Conservation (phyloP, 2,329 filamentous ascomycete species). For the Fusarium subtropicale region DNA sequence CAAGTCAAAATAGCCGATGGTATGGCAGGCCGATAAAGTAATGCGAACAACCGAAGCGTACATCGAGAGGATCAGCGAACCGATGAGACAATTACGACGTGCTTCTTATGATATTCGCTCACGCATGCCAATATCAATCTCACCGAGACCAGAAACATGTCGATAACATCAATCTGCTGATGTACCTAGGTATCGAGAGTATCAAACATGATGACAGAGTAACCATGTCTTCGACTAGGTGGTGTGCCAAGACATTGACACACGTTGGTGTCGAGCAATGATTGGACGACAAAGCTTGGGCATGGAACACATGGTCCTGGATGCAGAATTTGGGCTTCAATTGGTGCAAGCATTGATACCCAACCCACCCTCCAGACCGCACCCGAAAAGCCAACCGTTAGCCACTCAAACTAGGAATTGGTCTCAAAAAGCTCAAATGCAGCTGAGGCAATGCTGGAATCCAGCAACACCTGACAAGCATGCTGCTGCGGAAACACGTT, state of each 20-base stretch:
- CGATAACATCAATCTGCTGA: conserved; percentile 19
- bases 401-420: conserved; percentile 20
- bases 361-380: conserved; percentile 48
- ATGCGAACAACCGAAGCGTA: conserved; percentile 32
- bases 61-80: conserved; percentile 20
- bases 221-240: conserved; percentile 19
- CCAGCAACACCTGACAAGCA: conserved; percentile 39
- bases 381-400: conserved; percentile 24
- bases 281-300: conserved; percentile 45
- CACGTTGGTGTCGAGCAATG: conserved; percentile 28
- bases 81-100: conserved; percentile 1
- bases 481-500: conserved; percentile 43
- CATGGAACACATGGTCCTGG: conserved; percentile 45
- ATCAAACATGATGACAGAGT: conserved; percentile 26
- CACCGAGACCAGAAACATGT: conserved; percentile 18
- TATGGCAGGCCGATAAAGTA: conserved; percentile 35
- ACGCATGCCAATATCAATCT: conserved; percentile 3
- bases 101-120: not conserved
- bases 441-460: conserved; percentile 43
- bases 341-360: conserved; percentile 55
- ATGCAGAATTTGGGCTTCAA: conserved; percentile 52
- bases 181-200: conserved; percentile 19
- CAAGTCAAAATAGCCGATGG: conserved; percentile 36
- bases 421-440: conserved; percentile 36
- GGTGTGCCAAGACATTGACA: conserved; percentile 31